Conservation (phyloP, 2,329 filamentous ascomycete genomes). For the Phoma sp. region DNA sequence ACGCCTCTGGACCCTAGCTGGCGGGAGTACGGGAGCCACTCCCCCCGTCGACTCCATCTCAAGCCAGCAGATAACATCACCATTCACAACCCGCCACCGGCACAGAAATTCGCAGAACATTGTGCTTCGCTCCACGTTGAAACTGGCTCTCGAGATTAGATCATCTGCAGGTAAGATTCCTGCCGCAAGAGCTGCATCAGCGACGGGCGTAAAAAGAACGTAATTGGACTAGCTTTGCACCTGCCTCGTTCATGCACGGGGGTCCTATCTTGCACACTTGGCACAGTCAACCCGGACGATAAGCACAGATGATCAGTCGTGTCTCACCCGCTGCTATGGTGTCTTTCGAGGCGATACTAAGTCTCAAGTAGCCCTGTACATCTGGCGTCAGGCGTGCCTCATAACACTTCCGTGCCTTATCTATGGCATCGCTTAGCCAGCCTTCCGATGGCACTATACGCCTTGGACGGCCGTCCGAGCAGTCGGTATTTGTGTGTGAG, state of each 20-base stretch:
- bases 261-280: slow-evolving; percentile 17
- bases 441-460: slow-evolving; percentile 2
- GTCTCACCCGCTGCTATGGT: slow-evolving; percentile 6
- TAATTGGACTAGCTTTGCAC: slow-evolving; percentile 3
- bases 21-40: slow-evolving; percentile 18
- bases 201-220: not conserved
- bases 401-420: slow-evolving; percentile 8
- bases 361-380: slow-evolving; percentile 3
- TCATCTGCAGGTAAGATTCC: not conserved
- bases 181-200: not conserved
- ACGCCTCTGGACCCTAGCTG: slow-evolving; percentile 14
- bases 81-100: not conserved
- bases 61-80: not conserved
- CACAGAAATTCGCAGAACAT: not conserved
- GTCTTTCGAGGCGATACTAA: not conserved
- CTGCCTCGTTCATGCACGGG: slow-evolving; percentile 9
- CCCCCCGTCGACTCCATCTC: slow-evolving; percentile 5
- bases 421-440: slow-evolving; percentile 25
- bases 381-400: not conserved
- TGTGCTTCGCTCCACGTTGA: not conserved
- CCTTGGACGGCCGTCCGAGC: not conserved
- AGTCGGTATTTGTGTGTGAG: slow-evolving; percentile 9
- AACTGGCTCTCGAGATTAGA: not conserved
- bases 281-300: slow-evolving; percentile 7
- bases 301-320: slow-evolving; percentile 13